A percentile compares a stretch with the other conserved stretches of the same genome.
Evolutionary conservation across 345 rosid genomes (phyloP).

Genomic region (Rhodamnia rubescens): DNA sequence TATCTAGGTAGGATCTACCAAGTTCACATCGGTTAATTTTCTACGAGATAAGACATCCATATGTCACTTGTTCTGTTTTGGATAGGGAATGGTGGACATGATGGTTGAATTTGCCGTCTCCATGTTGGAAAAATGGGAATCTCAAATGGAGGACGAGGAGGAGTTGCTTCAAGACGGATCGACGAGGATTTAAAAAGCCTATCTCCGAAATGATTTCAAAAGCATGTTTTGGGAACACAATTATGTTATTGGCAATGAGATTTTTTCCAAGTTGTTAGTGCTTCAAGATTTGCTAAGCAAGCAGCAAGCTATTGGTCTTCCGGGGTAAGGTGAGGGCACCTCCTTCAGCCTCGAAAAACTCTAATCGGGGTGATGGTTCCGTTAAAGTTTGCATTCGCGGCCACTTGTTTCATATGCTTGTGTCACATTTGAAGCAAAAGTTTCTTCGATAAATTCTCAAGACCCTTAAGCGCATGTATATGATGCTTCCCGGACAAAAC

Average conservation of each 20-base stretch:
- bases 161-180: neutral
- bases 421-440: too few species aligned
- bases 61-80: too few species aligned
- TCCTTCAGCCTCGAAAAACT: neutral
- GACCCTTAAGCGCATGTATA: too few species aligned
- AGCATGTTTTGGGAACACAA: constrained; percentile 23
- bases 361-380: too few species aligned
- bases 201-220: constrained; percentile 15
- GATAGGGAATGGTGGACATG: constrained; percentile 9
- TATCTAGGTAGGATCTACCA: too few species aligned
- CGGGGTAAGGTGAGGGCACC: neutral
- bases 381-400: too few species aligned
- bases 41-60: too few species aligned
- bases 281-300: neutral
- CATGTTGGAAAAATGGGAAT: constrained; percentile 3
- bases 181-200: constrained; percentile 8
- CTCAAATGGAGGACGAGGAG: too few species aligned
- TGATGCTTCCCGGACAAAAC: too few species aligned
- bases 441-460: too few species aligned
- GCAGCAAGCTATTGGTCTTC: neutral
- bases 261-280: constrained; percentile 5
- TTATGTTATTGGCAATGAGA: constrained; percentile 6
- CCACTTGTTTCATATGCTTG: too few species aligned
- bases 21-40: too few species aligned
- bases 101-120: constrained; percentile 9